phyloP scores from a whole-genome alignment of 352 stramenopile species.

The Phytopythium helicoides region DNA sequence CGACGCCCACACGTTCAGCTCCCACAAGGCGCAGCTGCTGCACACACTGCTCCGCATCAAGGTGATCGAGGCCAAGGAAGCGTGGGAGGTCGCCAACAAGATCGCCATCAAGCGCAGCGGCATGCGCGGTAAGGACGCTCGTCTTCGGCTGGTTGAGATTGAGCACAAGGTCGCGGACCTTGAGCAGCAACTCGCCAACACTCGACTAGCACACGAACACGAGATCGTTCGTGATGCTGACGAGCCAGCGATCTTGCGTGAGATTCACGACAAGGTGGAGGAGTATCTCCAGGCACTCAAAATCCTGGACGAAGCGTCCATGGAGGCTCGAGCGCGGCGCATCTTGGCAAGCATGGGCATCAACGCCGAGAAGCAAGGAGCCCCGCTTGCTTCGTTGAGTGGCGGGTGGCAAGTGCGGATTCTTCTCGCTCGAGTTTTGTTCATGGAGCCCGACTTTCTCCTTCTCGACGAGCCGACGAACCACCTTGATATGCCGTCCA shows the following conservation, averaged over 20 bases:
- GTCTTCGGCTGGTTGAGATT: constrained; percentile 38
- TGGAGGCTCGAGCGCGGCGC: constrained; percentile 42
- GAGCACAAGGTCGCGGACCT: constrained; percentile 33
- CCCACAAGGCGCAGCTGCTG: constrained; percentile 30
- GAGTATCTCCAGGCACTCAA: constrained; percentile 45
- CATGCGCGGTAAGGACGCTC: constrained; percentile 47
- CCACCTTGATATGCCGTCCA: constrained; percentile 87
- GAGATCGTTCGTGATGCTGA: constrained; percentile 20
- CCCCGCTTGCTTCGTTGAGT: constrained; percentile 41
- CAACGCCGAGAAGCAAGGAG: constrained; percentile 75
- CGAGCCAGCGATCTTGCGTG: constrained; percentile 32
- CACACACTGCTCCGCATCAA: constrained; percentile 34
- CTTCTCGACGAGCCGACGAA: constrained; percentile 92
- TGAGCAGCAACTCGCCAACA: constrained; percentile 21
- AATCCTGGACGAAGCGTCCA: constrained; percentile 45
- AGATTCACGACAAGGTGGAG: constrained; percentile 39
- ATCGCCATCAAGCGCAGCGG: constrained; percentile 57
- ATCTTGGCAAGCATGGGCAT: constrained; percentile 73
- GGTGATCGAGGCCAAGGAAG: constrained; percentile 35
- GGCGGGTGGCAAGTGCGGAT: constrained; percentile 67
- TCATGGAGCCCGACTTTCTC: constrained; percentile 87
- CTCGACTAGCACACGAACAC: constrained; percentile 16
- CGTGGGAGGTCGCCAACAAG: constrained; percentile 30
- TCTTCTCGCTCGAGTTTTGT: constrained; percentile 52
- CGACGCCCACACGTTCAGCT: constrained; percentile 14